Percentiles rank a stretch among this genome's conserved stretches.
phyloP scores from a whole-genome alignment of 257 asterid genomes.

The Nicotiana benthamiana region DNA sequence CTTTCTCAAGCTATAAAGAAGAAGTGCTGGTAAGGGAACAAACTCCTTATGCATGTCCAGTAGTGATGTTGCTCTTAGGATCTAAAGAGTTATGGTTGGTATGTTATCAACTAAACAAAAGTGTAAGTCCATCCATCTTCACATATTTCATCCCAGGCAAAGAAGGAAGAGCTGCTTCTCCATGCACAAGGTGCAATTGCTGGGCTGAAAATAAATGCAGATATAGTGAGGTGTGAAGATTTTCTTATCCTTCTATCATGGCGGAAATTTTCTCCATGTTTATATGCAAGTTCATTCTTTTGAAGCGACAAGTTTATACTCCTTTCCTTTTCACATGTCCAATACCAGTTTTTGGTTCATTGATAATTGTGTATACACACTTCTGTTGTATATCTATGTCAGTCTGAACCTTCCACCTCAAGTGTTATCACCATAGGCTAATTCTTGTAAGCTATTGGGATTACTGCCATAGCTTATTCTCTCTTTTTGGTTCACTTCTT shows the following conservation, averaged over 20 bases:
- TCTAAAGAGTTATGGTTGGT: neutral
- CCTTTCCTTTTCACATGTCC: neutral
- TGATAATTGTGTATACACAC: neutral
- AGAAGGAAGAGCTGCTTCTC: constrained; percentile 85
- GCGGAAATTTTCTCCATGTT: neutral
- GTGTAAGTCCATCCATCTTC: constrained; percentile 9
- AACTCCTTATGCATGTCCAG: neutral
- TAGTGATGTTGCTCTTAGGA: constrained; percentile 6
- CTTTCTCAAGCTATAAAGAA: constrained; percentile 66
- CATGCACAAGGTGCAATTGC: constrained; percentile 88
- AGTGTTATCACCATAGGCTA: neutral
- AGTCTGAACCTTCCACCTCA: neutral
- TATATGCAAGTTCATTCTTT: neutral
- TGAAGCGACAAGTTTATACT: neutral
- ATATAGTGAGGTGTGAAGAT: constrained; percentile 71
- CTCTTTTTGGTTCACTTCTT: neutral
- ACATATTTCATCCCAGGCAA: constrained; percentile 44
- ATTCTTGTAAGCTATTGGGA: neutral
- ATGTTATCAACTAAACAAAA: neutral
- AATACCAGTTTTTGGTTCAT: neutral
- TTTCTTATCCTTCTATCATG: constrained; percentile 30
- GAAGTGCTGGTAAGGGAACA: constrained; percentile 70
- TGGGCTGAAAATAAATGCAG: constrained; percentile 76
- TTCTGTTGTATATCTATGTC: neutral
- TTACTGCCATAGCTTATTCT: neutral